Evolutionary conservation across 306 rosid species (phyloP), one percentile per base, ranked within the genome.

Genomic region (Albizia julibrissin): DNA sequence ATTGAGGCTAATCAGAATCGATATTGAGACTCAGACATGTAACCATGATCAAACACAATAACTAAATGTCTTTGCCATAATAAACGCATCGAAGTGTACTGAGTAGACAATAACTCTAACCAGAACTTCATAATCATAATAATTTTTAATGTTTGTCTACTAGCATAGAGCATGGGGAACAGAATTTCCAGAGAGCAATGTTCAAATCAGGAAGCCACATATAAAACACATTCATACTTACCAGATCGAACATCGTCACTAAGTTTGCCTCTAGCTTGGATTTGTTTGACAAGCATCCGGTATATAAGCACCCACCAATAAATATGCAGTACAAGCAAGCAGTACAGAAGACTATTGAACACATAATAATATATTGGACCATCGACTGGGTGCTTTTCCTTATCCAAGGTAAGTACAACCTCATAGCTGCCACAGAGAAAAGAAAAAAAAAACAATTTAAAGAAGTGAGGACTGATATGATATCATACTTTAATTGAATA

Each of bases 231-330:
- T 75, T 79, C 85, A 27, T 68, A 74, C 92, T 93, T 85, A 95
- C 98, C 99, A 64, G 99, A 95, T 72, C 99, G 94, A 90, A 96
- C 98, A 85, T 96, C 99, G 5, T 96, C 98, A 39, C 98, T 89
- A 76, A 96, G 75, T 83, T 89, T 89, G 43, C 99, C 98, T 86
- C 92, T 84, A 31, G 97, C 94, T 89, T 96, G 90, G 85, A 96
- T 90, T 93, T 93, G 99, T 84, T 92, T 96, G 76, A 93, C 94
- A 78, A 96, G 99, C 98, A 96, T 96, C 84, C 98, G 92, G 84
- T 39, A 96, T 37, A 96, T 96, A 85, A 96, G 69, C 74, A 93
- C 97, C 99, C 98, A 96, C 98, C 97, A 96, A 88, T 91, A 96
- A 82, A 93, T 88, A 81, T 93, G 98, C 83, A 96, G 85, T 75